Conservation (phyloP, 306 rosid genomes). For the Morella rubra region DNA sequence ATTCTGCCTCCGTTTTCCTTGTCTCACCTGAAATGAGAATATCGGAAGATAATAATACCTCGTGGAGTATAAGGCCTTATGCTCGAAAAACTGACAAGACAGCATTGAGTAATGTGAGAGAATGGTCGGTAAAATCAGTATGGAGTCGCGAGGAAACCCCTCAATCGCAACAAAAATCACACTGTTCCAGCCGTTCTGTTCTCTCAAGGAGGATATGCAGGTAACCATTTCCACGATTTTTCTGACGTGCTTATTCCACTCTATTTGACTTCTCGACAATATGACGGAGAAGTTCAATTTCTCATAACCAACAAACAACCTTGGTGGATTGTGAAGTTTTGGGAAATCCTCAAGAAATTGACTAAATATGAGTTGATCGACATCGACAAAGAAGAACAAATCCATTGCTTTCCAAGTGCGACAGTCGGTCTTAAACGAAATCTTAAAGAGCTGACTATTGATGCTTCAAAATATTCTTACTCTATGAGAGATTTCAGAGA, state of each 20-base stretch:
- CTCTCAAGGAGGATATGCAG: conserved; percentile 69
- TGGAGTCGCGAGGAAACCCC: conserved; percentile 31
- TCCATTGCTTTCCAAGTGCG: conserved; percentile 74
- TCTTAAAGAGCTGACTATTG: conserved; percentile 55
- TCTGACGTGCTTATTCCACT: conserved; percentile 71
- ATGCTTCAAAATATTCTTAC: conserved; percentile 50
- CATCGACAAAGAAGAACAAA: conserved; percentile 54
- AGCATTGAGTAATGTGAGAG: conserved; percentile 53
- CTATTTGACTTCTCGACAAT: conserved; percentile 60
- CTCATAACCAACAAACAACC: conserved; percentile 43
- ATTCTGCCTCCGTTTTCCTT: conserved; percentile 49
- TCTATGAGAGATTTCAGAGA: conserved; percentile 72
- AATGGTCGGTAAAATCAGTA: conserved; percentile 61
- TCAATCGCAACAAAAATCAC: conserved; percentile 52
- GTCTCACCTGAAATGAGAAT: conserved; percentile 33
- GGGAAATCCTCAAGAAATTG: conserved; percentile 43
- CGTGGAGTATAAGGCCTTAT: conserved; percentile 74
- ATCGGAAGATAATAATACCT: conserved; percentile 31
- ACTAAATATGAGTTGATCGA: conserved; percentile 55
- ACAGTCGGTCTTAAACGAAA: conserved; percentile 66
- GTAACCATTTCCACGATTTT: conserved; percentile 90
- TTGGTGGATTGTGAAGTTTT: conserved; percentile 58
- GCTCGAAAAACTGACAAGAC: conserved; percentile 54
- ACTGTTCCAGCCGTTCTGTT: conserved; percentile 67
- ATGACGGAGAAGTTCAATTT: conserved; percentile 68